phyloP scores from a whole-genome alignment of 371 early-diverging fungal genomes.

The Gilbertella persicaria region DNA sequence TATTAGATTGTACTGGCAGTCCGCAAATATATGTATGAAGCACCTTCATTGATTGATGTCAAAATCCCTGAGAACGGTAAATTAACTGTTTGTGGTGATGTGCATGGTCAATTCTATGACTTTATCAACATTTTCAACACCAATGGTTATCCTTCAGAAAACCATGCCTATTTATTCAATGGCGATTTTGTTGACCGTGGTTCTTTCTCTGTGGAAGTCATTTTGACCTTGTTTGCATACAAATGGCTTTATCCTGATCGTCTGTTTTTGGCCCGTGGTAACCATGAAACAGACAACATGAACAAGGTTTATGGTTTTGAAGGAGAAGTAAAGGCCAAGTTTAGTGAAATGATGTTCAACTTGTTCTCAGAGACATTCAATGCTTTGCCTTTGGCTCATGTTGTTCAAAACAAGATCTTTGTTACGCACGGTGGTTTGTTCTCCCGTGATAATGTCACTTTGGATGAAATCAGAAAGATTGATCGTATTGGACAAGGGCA shows the following conservation, averaged over 20 bases:
- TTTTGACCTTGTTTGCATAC: conserved; percentile 91
- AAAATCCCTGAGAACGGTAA: conserved; percentile 71
- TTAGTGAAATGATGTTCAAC: conserved; percentile 85
- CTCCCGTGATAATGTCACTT: conserved; percentile 87
- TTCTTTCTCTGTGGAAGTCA: conserved; percentile 93
- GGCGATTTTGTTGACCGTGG: conserved; percentile 99
- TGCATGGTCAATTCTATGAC: conserved; percentile 99
- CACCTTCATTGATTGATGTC: conserved; percentile 85
- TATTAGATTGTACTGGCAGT: conserved; percentile 74
- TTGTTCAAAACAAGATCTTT: conserved; percentile 91
- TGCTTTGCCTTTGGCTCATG: conserved; percentile 91
- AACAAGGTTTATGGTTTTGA: conserved; percentile 99
- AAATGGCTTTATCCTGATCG: conserved; percentile 89
- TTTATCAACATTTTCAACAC: conserved; percentile 90
- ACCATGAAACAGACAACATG: conserved; percentile 98
- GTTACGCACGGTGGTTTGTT: conserved; percentile 99
- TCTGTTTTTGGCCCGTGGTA: conserved; percentile 94
- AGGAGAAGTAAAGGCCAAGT: conserved; percentile 96
- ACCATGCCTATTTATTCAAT: conserved; percentile 90
- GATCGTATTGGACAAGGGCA: conserved; percentile 85
- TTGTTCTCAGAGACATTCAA: conserved; percentile 95
- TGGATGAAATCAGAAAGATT: conserved; percentile 90
- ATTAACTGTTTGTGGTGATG: conserved; percentile 97
- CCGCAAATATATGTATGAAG: conserved; percentile 68
- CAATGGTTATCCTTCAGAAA: conserved; percentile 86